Conservation (phyloP, 2,329 filamentous ascomycete genomes). For the Neofusicoccum cordaticola region DNA sequence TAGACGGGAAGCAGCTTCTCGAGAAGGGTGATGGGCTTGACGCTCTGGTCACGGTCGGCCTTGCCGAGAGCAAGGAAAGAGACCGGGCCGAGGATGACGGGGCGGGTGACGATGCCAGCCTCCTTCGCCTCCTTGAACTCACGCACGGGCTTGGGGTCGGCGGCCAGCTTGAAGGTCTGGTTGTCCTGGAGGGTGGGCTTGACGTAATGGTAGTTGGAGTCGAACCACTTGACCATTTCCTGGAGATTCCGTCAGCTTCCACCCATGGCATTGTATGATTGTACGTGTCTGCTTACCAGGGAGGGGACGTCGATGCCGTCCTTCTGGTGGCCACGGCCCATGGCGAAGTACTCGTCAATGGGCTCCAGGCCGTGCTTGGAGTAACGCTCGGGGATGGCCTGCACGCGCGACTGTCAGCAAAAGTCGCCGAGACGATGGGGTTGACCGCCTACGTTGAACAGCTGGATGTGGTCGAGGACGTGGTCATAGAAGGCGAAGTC, state of each 20-base stretch:
- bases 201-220: conserved; percentile 99
- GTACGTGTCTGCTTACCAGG: conserved; percentile 51
- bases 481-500: conserved; percentile 99
- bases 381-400: conserved; percentile 93
- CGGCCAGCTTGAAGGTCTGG: conserved; percentile 88
- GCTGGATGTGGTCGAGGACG: conserved; percentile 95
- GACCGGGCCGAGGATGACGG: conserved; percentile 91
- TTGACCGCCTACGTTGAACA: conserved; percentile 75
- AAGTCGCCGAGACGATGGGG: conserved; percentile 9
- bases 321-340: conserved; percentile 98
- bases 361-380: conserved; percentile 81
- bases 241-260: conserved; percentile 32
- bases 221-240: conserved; percentile 99
- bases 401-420: conserved; percentile 23
- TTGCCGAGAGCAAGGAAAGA: conserved; percentile 98
- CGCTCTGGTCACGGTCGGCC: conserved; percentile 90
- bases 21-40: conserved; percentile 90
- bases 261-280: not conserved
- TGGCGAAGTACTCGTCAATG: conserved; percentile 98
- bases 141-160: conserved; percentile 86
- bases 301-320: conserved; percentile 86
- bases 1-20: conserved; percentile 93
- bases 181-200: conserved; percentile 97
- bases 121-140: conserved; percentile 98
- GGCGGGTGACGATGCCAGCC: conserved; percentile 87